These are phyloP conservation scores for Syncephalastrum monosporum DNA, from an alignment of 371 early-diverging fungal genomes.

Conservation along the genomic window DNA sequence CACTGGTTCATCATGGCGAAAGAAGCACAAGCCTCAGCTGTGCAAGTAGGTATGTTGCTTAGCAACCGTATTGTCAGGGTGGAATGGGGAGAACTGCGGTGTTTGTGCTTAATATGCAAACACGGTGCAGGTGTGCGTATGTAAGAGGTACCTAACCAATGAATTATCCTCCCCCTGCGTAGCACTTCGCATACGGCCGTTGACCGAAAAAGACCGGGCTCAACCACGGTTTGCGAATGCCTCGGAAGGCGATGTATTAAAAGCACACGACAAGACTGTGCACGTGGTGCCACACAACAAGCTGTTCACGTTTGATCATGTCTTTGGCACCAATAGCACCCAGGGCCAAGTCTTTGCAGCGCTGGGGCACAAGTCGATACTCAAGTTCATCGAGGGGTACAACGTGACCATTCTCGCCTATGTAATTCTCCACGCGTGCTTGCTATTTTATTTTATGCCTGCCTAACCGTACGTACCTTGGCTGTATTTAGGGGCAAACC, in stretches of 20 bases:
- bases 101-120: too few relatives aligned
- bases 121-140: too few relatives aligned
- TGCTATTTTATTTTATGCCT: constrained; percentile 47
- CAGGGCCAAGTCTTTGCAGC: constrained; percentile 42
- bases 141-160: too few relatives aligned
- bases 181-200: constrained; percentile 47
- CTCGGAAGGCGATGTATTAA: constrained; percentile 30
- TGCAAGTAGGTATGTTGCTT: too few relatives aligned
- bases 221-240: constrained; percentile 44
- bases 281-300: constrained; percentile 44
- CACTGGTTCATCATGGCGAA: constrained; percentile 16
- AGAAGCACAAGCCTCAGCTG: constrained; percentile 25
- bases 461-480: neutral
- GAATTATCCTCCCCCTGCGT: constrained; percentile 4
- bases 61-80: too few relatives aligned
- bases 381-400: constrained; percentile 66
- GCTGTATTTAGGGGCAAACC: constrained; percentile 70
- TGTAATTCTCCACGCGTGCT: constrained; percentile 37
- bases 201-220: constrained; percentile 44
- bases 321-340: constrained; percentile 37
- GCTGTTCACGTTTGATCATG: constrained; percentile 48
- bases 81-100: too few relatives aligned
- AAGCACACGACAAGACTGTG: constrained; percentile 38
- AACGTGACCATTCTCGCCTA: constrained; percentile 98
- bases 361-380: constrained; percentile 34